phyloP scores from a whole-genome alignment of 257 asterid genomes.

The Ocimum tenuiflorum region DNA sequence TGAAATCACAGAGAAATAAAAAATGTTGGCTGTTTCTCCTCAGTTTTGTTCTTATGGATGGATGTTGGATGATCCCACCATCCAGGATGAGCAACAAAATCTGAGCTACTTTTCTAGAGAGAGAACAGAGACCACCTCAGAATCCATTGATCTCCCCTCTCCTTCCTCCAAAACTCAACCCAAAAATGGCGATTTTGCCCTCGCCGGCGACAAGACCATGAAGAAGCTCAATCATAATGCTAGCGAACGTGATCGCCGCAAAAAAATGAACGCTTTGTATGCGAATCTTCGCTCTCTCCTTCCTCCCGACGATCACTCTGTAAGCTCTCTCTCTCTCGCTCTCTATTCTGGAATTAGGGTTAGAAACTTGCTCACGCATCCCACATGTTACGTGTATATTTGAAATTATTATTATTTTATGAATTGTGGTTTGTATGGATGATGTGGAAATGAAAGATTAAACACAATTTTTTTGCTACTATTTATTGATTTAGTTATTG shows the following conservation, averaged over 20 bases:
- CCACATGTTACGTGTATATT: too few species aligned
- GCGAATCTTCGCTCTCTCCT: conserved; percentile 65
- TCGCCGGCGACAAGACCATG: conserved; percentile 2
- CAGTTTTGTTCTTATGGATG: conserved; percentile 25
- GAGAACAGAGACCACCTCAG: too few species aligned
- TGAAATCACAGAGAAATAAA: neutral
- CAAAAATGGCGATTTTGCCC: too few species aligned
- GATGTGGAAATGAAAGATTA: too few species aligned
- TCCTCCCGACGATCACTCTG: conserved; percentile 48
- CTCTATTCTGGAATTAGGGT: too few species aligned
- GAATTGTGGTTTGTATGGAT: too few species aligned
- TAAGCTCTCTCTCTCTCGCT: conserved; percentile 11
- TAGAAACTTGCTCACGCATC: too few species aligned
- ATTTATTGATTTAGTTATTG: too few species aligned
- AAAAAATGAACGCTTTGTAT: conserved; percentile 48
- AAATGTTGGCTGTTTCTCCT: conserved; percentile 33
- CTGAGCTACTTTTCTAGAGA: conserved; percentile 21
- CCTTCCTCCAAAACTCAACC: conserved; percentile 13
- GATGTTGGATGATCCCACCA: conserved; percentile 27
- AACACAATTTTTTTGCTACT: too few species aligned
- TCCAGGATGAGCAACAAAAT: conserved; percentile 23
- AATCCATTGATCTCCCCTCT: conserved; percentile 27
- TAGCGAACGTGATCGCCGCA: conserved; percentile 72
- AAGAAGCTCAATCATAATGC: conserved; percentile 76
- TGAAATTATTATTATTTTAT: too few species aligned